phyloP scores from a whole-genome alignment of 257 asterid species.

The Misopates orontium region DNA sequence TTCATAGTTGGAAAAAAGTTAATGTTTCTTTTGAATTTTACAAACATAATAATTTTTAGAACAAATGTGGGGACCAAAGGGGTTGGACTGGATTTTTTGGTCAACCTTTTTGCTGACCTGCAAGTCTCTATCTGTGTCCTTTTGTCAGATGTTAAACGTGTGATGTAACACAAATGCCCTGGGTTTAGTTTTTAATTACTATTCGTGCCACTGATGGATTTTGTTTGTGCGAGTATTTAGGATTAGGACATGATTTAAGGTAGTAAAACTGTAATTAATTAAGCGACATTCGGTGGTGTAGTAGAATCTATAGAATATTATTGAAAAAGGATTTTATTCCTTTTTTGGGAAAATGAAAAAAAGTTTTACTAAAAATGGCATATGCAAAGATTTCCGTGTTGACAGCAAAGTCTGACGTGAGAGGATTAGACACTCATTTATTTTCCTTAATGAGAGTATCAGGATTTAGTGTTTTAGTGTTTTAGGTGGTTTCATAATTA shows the following conservation, averaged over 20 bases:
- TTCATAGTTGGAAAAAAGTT: slow-evolving; percentile 37
- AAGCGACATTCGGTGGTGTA: neutral
- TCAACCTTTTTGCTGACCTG: slow-evolving; percentile 66
- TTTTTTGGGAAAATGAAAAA: neutral
- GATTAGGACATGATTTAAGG: neutral
- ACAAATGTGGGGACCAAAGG: slow-evolving; percentile 45
- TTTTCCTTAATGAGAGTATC: neutral
- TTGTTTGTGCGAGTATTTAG: neutral
- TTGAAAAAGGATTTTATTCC: neutral
- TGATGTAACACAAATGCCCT: slow-evolving; percentile 25
- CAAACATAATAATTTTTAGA: slow-evolving; percentile 11
- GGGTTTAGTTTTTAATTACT: slow-evolving; percentile 24
- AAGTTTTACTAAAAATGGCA: neutral
- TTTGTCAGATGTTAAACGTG: slow-evolving; percentile 24
- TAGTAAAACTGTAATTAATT: neutral
- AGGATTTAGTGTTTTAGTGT: neutral
- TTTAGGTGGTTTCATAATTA: neutral
- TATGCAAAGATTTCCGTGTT: neutral
- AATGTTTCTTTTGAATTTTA: slow-evolving; percentile 46
- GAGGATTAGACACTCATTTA: neutral
- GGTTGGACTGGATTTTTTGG: slow-evolving; percentile 36
- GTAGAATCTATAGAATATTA: neutral
- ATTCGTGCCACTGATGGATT: slow-evolving; percentile 31
- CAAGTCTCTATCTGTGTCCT: slow-evolving; percentile 36
- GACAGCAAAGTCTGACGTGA: slow-evolving; percentile 6